phyloP scores from a whole-genome alignment of 306 rosid species.

The Pueraria montana region DNA sequence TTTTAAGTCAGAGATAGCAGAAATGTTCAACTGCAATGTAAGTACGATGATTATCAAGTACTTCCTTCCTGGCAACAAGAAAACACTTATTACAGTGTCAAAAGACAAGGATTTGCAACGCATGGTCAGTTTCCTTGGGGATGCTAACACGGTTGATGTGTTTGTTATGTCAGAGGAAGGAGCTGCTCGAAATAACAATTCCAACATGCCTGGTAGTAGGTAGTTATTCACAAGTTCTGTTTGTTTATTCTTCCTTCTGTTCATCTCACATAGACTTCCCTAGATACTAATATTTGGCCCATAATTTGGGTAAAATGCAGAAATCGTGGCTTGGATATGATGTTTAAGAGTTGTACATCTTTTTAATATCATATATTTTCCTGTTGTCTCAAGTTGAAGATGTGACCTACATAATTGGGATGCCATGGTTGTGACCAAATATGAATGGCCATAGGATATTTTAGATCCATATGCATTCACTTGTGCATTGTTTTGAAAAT shows the following conservation, averaged over 20 bases:
- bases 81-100: constrained; percentile 87
- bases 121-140: constrained; percentile 86
- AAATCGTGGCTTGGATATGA: constrained; percentile 41
- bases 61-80: constrained; percentile 93
- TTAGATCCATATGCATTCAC: constrained; percentile 25
- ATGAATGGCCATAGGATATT: constrained; percentile 20
- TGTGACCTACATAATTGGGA: constrained; percentile 22
- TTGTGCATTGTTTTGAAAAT: constrained; percentile 35
- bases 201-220: constrained; percentile 95
- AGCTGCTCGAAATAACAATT: constrained; percentile 62
- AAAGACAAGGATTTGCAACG: constrained; percentile 97
- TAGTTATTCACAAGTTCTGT: constrained; percentile 55
- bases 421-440: constrained; percentile 32
- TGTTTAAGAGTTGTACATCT: constrained; percentile 29
- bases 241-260: constrained; percentile 28
- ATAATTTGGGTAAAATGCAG: background rate
- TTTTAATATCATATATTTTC: background rate
- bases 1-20: constrained; percentile 86
- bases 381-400: constrained; percentile 26
- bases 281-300: constrained; percentile 27
- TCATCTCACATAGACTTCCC: constrained; percentile 10
- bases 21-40: constrained; percentile 70
- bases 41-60: constrained; percentile 80
- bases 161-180: constrained; percentile 81
- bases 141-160: constrained; percentile 74